Evolutionary conservation across 345 rosid species (phyloP).

Genomic region (Brassica carinata): DNA sequence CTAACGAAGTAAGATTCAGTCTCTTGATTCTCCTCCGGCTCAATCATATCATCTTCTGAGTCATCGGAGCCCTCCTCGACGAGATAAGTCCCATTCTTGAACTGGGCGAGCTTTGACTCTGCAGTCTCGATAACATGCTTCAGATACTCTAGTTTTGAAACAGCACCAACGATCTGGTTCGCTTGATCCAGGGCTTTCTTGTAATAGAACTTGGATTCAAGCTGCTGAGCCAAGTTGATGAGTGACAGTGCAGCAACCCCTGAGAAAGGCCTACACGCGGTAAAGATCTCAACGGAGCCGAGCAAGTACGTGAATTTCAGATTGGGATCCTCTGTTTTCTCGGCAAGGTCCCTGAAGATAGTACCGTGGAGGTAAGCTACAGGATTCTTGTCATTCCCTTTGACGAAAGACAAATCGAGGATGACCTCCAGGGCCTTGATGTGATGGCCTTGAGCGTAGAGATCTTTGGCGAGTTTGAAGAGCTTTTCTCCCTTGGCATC

Average conservation of each 20-base stretch:
- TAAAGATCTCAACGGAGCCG: neutral
- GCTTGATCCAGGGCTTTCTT: neutral
- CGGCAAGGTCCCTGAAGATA: slow-evolving; percentile 1
- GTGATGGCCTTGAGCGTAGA: neutral
- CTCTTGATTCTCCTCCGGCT: neutral
- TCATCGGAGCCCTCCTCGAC: neutral
- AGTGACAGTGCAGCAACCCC: neutral
- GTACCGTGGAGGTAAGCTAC: neutral
- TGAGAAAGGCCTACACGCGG: neutral
- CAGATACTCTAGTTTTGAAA: neutral
- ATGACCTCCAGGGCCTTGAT: slow-evolving; percentile 18
- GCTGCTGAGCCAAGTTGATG: neutral
- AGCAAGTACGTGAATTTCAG: neutral
- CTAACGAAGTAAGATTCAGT: neutral
- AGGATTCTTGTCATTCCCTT: neutral
- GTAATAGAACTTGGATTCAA: neutral
- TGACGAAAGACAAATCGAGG: neutral
- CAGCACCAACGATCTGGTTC: neutral
- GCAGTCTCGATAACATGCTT: neutral
- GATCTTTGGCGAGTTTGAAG: neutral
- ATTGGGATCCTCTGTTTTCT: neutral
- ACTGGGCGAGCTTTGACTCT: neutral
- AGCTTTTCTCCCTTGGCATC: neutral
- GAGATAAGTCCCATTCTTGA: neutral
- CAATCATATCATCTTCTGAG: neutral